Evolutionary conservation across 257 asterid genomes (phyloP).

Genomic region (Knoxia roxburghii): DNA sequence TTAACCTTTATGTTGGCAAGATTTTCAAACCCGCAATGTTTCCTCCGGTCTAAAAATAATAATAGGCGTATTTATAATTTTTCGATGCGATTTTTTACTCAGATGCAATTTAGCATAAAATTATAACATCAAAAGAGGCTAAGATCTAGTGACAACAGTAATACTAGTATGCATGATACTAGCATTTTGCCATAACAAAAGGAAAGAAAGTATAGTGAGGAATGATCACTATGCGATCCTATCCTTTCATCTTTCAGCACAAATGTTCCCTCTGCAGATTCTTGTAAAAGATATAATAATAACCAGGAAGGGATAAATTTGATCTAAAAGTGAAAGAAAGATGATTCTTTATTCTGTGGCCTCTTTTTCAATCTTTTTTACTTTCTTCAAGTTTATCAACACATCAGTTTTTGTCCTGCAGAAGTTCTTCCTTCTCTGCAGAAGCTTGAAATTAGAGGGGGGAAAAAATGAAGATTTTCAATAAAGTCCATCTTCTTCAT

Average conservation of each 20-base stretch:
- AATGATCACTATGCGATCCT: background rate
- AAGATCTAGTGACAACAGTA: background rate
- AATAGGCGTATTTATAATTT: no score
- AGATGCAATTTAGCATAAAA: background rate
- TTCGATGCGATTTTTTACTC: no score
- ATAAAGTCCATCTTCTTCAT: slow-evolving; percentile 27
- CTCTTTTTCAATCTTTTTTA: slow-evolving; percentile 5
- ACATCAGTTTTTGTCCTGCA: background rate
- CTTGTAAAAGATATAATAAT: slow-evolving; percentile 11
- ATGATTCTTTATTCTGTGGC: slow-evolving; percentile 21
- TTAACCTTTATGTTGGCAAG: background rate
- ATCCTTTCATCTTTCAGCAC: background rate
- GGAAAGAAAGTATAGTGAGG: background rate
- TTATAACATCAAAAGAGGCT: background rate
- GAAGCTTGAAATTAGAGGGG: slow-evolving; percentile 7
- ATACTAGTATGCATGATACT: background rate
- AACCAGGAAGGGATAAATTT: background rate
- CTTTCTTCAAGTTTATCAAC: slow-evolving; percentile 9
- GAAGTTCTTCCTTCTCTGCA: background rate
- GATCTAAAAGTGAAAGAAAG: slow-evolving; percentile 19
- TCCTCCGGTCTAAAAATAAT: no score
- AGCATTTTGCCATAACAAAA: no score
- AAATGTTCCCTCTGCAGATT: background rate
- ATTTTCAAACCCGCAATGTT: no score
- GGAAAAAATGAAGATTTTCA: slow-evolving; percentile 33